phyloP scores from a whole-genome alignment of 106 monocot genomes.

The Phalaenopsis aphrodite region DNA sequence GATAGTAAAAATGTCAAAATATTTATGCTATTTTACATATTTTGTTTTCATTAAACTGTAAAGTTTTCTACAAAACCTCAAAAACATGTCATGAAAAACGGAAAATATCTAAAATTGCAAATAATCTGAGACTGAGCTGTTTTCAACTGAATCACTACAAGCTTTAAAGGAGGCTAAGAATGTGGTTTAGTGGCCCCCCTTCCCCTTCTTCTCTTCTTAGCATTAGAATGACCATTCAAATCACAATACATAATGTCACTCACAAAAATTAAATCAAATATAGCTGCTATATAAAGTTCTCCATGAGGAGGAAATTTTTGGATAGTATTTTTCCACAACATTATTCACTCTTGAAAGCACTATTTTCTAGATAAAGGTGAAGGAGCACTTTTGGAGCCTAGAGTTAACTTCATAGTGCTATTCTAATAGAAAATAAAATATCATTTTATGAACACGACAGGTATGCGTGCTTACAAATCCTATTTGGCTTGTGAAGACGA shows the following conservation, averaged over 20 bases:
- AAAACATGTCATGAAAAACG: background rate
- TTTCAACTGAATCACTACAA: no score
- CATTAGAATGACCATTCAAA: no score
- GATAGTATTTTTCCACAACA: no score
- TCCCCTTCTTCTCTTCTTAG: no score
- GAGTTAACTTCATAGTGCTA: background rate
- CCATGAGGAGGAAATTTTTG: no score
- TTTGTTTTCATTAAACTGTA: background rate
- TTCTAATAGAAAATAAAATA: background rate
- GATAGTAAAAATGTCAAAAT: background rate
- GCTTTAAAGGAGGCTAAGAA: background rate
- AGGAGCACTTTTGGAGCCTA: no score
- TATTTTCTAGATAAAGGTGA: no score
- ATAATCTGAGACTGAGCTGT: background rate
- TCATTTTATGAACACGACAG: slow-evolving; percentile 28
- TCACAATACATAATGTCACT: no score
- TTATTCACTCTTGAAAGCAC: no score
- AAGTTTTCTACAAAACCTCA: background rate
- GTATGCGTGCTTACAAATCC: slow-evolving; percentile 91
- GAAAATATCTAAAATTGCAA: background rate
- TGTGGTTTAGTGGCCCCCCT: background rate
- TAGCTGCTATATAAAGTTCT: no score
- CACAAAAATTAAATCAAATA: no score
- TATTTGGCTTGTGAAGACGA: slow-evolving; percentile 94
- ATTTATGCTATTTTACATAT: background rate